Evolutionary conservation across 352 stramenopile species (phyloP).

Genomic region (Phytopythium delawarense): DNA sequence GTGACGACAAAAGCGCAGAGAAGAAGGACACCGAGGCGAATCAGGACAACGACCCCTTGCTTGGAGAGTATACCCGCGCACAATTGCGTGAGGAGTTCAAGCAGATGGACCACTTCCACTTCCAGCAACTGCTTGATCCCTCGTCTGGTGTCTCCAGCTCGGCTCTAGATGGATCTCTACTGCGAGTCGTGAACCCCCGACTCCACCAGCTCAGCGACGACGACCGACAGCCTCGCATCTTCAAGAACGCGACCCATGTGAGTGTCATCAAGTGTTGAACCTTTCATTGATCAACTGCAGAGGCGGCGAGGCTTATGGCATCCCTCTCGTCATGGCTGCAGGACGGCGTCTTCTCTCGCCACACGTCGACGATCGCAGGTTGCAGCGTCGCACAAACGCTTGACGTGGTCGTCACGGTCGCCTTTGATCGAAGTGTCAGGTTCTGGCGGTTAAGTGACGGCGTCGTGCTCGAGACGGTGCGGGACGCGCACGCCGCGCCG

Average conservation of each 20-base stretch:
- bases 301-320: not conserved
- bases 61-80: not conserved
- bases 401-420: conserved; percentile 42
- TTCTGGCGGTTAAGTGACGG: conserved; percentile 39
- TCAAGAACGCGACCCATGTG: conserved; percentile 4
- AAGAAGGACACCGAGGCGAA: not conserved
- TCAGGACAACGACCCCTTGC: not conserved
- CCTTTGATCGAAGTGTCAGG: conserved; percentile 38
- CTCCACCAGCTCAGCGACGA: not conserved
- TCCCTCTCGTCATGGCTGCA: conserved; percentile 5
- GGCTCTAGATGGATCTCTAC: not conserved
- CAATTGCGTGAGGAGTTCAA: conserved; percentile 15
- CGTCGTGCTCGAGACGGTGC: conserved; percentile 29
- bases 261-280: not conserved
- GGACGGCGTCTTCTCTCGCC: conserved; percentile 33
- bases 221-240: not conserved
- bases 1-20: not conserved
- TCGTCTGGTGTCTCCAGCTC: not conserved
- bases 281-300: not conserved
- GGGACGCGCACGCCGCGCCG: conserved; percentile 35
- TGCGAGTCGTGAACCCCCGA: not conserved
- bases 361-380: conserved; percentile 42
- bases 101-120: conserved; percentile 47
- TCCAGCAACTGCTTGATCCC: conserved; percentile 45
- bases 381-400: conserved; percentile 35